Evolutionary conservation across 2,329 filamentous ascomycete species (phyloP).

Genomic region (Akanthomyces uredinophilus): DNA sequence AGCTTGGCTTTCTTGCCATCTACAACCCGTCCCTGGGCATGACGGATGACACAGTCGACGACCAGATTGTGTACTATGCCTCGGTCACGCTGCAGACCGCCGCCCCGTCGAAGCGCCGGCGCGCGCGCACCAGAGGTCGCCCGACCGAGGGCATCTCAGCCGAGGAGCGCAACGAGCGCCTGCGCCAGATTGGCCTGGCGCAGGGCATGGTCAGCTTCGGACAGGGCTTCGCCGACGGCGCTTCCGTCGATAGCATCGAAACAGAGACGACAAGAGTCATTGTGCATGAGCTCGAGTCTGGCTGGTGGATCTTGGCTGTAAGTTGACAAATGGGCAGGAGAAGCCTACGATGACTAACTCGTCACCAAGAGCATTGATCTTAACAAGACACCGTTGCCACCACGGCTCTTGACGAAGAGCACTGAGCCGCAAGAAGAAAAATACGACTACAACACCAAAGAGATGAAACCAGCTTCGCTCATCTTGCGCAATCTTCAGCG

Average conservation of each 20-base stretch:
- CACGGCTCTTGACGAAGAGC: conserved; percentile 40
- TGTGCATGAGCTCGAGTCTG: conserved; percentile 77
- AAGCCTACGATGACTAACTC: not conserved
- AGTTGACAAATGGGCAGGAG: conserved; percentile 26
- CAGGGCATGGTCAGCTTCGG: conserved; percentile 96
- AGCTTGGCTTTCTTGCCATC: conserved; percentile 85
- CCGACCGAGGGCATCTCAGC: conserved; percentile 43
- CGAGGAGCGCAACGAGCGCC: conserved; percentile 74
- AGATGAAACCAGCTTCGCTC: conserved; percentile 77
- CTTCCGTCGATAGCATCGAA: conserved; percentile 77
- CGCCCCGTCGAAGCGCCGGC: conserved; percentile 32
- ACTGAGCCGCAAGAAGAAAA: conserved; percentile 36
- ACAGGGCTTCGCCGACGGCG: conserved; percentile 74
- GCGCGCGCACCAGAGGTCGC: conserved; percentile 30
- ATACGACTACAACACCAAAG: conserved; percentile 80
- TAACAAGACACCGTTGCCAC: conserved; percentile 63
- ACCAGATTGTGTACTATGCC: conserved; percentile 93
- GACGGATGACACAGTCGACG: conserved; percentile 53
- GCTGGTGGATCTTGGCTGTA: conserved; percentile 95
- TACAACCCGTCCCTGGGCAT: conserved; percentile 81
- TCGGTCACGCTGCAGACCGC: conserved; percentile 45
- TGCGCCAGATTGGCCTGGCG: conserved; percentile 90
- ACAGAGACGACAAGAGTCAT: conserved; percentile 85
- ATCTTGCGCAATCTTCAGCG: conserved; percentile 75
- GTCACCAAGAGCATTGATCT: conserved; percentile 58